A percentile compares a stretch with the other conserved stretches of the same genome.
phyloP scores from a whole-genome alignment of 2,329 filamentous ascomycete species.

The Pseudogymnoascus destructans region DNA sequence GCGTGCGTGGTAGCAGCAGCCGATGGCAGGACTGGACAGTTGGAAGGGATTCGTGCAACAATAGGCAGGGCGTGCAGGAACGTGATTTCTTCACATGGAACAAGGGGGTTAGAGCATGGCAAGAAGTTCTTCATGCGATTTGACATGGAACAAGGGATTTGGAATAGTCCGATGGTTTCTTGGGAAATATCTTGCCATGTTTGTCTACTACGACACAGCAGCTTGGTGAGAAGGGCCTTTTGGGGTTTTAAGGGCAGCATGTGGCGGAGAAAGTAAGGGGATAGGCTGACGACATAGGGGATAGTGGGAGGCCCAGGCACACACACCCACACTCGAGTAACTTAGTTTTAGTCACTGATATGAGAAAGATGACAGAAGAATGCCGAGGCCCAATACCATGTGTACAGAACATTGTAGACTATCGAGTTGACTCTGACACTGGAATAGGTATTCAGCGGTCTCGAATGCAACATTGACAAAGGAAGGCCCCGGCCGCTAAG shows the following conservation, averaged over 20 bases:
- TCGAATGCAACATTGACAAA: neutral
- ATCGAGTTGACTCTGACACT: neutral
- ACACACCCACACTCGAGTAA: neutral
- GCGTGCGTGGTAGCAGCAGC: neutral
- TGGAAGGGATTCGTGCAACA: neutral
- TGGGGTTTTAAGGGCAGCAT: neutral
- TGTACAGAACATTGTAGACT: neutral
- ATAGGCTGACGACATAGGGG: neutral
- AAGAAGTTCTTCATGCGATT: neutral
- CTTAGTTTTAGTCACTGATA: neutral
- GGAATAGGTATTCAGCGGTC: neutral
- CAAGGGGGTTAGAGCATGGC: neutral
- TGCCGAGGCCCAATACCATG: neutral
- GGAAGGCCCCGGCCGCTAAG: neutral
- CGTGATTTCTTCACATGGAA: neutral
- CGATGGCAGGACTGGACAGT: neutral
- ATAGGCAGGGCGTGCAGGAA: neutral
- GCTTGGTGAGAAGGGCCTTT: neutral
- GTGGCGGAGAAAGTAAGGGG: neutral
- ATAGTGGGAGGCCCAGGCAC: neutral
- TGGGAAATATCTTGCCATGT: neutral
- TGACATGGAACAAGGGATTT: conserved; percentile 1
- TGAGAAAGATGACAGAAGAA: neutral
- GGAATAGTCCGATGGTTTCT: neutral
- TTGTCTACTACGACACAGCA: neutral